These are phyloP conservation scores for Endocalyx cinctus DNA, from an alignment of 2,329 filamentous ascomycete genomes.

Conservation along the genomic window DNA sequence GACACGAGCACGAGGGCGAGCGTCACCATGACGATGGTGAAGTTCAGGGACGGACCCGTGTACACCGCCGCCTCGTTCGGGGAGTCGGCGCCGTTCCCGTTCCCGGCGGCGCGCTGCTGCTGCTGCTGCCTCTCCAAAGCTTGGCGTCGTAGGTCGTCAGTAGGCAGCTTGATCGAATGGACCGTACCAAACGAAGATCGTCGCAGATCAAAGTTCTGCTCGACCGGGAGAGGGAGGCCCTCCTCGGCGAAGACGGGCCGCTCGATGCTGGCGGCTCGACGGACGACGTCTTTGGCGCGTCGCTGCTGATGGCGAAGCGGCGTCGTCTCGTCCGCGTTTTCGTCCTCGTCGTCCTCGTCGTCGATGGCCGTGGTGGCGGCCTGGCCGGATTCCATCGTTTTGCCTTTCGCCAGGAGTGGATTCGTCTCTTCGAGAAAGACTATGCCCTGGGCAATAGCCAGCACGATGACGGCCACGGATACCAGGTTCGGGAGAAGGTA, in stretches of 20 bases:
- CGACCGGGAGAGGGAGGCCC: constrained; percentile 27
- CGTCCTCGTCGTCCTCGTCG: constrained; percentile 21
- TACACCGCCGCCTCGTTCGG: constrained; percentile 11
- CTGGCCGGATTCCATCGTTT: constrained; percentile 15
- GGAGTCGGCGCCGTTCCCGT: constrained; percentile 2
- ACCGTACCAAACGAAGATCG: constrained; percentile 37
- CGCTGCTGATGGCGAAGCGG: constrained; percentile 15
- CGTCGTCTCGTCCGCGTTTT: constrained; percentile 22
- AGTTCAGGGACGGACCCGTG: constrained; percentile 30
- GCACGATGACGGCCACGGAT: constrained; percentile 53
- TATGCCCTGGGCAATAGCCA: constrained; percentile 59
- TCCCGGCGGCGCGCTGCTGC: too few species aligned
- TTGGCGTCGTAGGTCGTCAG: constrained; percentile 8
- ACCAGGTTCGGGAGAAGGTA: constrained; percentile 68
- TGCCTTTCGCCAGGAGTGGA: constrained; percentile 17
- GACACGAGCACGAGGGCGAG: constrained; percentile 35
- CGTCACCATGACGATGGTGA: constrained; percentile 38
- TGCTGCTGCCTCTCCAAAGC: too few species aligned
- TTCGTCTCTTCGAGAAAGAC: constrained; percentile 52
- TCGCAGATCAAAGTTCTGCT: constrained; percentile 32
- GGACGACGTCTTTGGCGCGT: constrained; percentile 6
- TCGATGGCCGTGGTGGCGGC: constrained; percentile 18
- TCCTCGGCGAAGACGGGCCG: constrained; percentile 30
- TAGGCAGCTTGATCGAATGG: constrained; percentile 32
- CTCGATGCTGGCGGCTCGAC: constrained; percentile 15